Evolutionary conservation across 2,329 filamentous ascomycete species (phyloP), one percentile per base, ranked within the genome.

Genomic region (Colletotrichum plurivorum): DNA sequence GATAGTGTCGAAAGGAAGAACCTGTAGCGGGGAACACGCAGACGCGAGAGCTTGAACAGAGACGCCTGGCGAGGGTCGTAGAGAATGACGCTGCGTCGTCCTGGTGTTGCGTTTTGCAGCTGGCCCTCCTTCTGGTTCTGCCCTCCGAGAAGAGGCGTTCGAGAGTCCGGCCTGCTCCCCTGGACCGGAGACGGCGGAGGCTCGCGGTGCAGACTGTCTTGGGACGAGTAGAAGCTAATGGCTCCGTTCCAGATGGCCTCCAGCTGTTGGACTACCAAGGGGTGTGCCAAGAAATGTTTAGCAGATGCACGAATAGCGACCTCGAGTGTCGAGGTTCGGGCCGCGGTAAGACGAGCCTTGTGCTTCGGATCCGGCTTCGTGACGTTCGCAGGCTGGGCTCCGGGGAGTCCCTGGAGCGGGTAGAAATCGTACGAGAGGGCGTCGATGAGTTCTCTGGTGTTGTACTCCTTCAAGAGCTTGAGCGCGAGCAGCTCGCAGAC

Each of bases 241-340:
- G 93, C 95, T 31, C 95, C 95, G 20, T 94, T 95, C 95, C 95
- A 98, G 71, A 98, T 97, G 52, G 94, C 95, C 79, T 98, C 94
- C n/a, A 98, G 85, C 77, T 98, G 95, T 79, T 97, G 94, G 9
- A 98, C 92, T 0, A 98, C 94, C 4, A 98, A 85, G 0, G 95
- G 95, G 76, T 98, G 95, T 9, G 95, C 93, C 5, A 98, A 85
- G 74, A 98, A 97, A 73, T 94, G 92, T 81, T 98, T 98, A 22
- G 95, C 93, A 71, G 95, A 95, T 20, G 95, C 94, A 73, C 94
- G 90, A 75, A 98, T 98, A 70, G 95, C 95, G 67, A 98, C 91
- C 81, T 98, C 95, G 39, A 98, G 88, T 8, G 95, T 95, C 9
- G 95, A 98, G 16, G 95, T 95, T 68, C 95, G 89, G 31, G 93